A percentile compares a stretch with the other conserved stretches of the same genome.
phyloP scores from a whole-genome alignment of 2,329 filamentous ascomycete genomes.

The Nemania sp. region DNA sequence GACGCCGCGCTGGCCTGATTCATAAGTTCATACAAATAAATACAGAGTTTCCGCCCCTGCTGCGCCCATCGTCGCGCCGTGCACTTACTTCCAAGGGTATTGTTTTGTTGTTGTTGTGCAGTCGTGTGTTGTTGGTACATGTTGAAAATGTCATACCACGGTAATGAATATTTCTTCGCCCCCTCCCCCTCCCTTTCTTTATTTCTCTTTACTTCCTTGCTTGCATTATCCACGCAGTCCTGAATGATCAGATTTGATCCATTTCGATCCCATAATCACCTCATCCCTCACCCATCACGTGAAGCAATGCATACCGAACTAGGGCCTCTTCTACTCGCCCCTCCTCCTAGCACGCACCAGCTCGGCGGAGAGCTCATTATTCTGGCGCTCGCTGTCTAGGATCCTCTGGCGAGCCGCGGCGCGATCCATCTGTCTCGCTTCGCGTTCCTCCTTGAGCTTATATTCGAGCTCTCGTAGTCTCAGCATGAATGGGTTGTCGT shows the following conservation, averaged over 20 bases:
- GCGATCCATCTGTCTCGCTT: constrained; percentile 82
- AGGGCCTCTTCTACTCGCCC: constrained; percentile 31
- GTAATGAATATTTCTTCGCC: too few species aligned
- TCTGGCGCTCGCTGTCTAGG: constrained; percentile 40
- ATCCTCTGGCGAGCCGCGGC: constrained; percentile 75
- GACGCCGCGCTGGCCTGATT: too few species aligned
- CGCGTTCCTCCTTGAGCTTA: constrained; percentile 85
- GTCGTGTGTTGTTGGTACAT: too few species aligned
- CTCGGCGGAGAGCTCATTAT: constrained; percentile 39
- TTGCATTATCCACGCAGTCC: too few species aligned
- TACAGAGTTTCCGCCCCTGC: too few species aligned
- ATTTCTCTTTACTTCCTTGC: too few species aligned
- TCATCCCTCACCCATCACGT: constrained; percentile 4
- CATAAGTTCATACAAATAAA: too few species aligned
- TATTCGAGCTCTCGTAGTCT: constrained; percentile 85
- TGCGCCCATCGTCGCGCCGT: too few species aligned
- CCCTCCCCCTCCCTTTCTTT: too few species aligned
- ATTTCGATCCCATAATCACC: background rate
- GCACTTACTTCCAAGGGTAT: too few species aligned
- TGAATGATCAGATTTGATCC: background rate
- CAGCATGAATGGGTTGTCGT: constrained; percentile 80
- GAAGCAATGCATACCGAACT: constrained; percentile 8
- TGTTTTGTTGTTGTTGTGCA: too few species aligned
- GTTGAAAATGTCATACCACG: too few species aligned
- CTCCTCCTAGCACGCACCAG: constrained; percentile 36